Evolutionary conservation across 2,329 filamentous ascomycete genomes (phyloP).

Genomic region (Colletotrichum lentis): DNA sequence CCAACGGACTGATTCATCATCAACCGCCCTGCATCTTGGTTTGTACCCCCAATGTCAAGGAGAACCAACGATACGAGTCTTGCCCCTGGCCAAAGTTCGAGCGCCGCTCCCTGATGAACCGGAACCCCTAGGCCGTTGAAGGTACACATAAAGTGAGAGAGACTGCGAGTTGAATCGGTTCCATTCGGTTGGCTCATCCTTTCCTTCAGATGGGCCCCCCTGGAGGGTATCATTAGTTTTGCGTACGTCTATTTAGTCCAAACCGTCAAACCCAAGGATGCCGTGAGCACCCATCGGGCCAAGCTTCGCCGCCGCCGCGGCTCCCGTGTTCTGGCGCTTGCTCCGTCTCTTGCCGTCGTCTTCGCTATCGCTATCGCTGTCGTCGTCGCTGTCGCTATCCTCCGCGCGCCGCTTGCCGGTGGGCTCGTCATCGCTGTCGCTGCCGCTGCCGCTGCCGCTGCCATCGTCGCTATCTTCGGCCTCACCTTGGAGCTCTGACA

Average conservation of each 20-base stretch:
- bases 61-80: too few relatives aligned
- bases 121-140: neutral
- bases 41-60: neutral
- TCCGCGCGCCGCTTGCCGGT: constrained; percentile 58
- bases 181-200: constrained; percentile 22
- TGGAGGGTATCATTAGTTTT: constrained; percentile 37
- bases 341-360: constrained; percentile 56
- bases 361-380: constrained; percentile 57
- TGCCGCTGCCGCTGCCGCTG: constrained; percentile 48
- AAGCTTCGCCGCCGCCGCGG: constrained; percentile 51
- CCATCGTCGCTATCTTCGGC: constrained; percentile 59
- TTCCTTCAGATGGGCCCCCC: constrained; percentile 3
- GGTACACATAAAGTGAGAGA: neutral
- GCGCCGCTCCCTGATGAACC: neutral
- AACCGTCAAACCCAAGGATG: constrained; percentile 58
- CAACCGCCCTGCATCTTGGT: neutral
- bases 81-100: too few relatives aligned
- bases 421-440: constrained; percentile 54
- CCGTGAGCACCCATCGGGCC: constrained; percentile 62
- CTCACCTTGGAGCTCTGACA: constrained; percentile 62
- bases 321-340: constrained; percentile 55
- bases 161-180: constrained; percentile 14
- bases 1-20: neutral
- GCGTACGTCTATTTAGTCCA: constrained; percentile 49
- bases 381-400: constrained; percentile 56